Base-by-base conservation (phyloP, 805 yeast species). In the Zygosaccharomyces gambellarensis region DNA sequence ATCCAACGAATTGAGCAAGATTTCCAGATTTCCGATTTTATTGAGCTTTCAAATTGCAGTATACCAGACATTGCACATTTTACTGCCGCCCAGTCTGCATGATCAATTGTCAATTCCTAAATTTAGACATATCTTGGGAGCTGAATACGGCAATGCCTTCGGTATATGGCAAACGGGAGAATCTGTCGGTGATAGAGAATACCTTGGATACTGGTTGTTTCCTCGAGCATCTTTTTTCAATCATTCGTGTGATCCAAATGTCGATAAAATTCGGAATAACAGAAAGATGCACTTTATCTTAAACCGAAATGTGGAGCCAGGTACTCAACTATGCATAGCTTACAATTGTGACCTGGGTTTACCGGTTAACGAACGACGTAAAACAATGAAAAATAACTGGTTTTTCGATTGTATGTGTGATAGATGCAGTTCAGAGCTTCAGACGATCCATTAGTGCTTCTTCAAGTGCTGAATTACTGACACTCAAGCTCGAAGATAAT, bases 161-260 rank as follows among this genome's bases (percentile, higher is more conserved):
- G 88, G 88, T 1, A 79, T 82, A 21, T 81, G 87, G 85, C 79
- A 82, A 43, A 64, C 67, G 2, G 64, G 55, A 5, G 66, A 61
- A 3, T 69, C 69, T 1, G 56, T 64, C 9, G 85, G 79, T 51
- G 75, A 74, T 34, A 62, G 64, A 47, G 84, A 80, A 50, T 81
- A 76, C 54, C 70, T 81, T 45, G 89, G 89, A 0, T 80, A 80
- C 53, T 74, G 78, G 34, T 72, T 83, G 2, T 79, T 72, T 50
- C 85, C 87, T 0, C 74, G 76, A 27, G 87, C 83, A 0, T 83
- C 88, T 2, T 82, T 71, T 56, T 83, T 83, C 72, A 83, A 83
- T 58, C 88, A 83, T 61, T 79, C 85, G 3, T 83, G 88, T 62
- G 62, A 57, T 1, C 84, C 84, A n/a, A 81, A 80, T 53, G 54